A percentile compares a stretch with the other conserved stretches of the same genome.
These are phyloP conservation scores for Fusarium drepaniforme DNA, from an alignment of 2,329 filamentous ascomycete species.

Conservation along the genomic window DNA sequence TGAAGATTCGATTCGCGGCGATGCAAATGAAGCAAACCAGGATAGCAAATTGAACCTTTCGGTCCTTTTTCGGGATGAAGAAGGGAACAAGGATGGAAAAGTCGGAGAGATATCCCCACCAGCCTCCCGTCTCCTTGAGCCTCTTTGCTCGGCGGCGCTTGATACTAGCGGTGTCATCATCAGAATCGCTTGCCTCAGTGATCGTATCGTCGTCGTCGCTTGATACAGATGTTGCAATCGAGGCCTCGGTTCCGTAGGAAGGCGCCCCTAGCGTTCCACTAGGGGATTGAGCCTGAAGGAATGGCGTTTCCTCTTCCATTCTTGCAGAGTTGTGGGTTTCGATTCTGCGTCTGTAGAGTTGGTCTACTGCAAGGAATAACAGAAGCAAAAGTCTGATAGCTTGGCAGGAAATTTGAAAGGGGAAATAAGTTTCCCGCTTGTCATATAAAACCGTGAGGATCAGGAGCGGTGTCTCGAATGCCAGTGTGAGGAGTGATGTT, in stretches of 20 bases:
- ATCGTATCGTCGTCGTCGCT: conserved; percentile 1
- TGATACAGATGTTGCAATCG: background rate
- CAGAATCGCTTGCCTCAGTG: conserved; percentile 31
- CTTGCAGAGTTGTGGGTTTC: background rate
- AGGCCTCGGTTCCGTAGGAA: conserved; percentile 29
- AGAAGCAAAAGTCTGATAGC: conserved; percentile 8
- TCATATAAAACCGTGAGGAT: background rate
- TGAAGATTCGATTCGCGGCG: conserved; percentile 40
- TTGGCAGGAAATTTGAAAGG: conserved; percentile 9
- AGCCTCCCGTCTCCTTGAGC: conserved; percentile 47
- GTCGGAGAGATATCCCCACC: conserved; percentile 47
- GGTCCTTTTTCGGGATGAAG: conserved; percentile 47
- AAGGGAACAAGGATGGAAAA: conserved; percentile 48
- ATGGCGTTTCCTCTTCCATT: conserved; percentile 27
- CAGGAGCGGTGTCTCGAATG: conserved; percentile 26
- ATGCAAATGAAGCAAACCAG: conserved; percentile 41
- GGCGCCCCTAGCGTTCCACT: background rate
- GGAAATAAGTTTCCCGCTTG: background rate
- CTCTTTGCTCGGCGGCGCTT: conserved; percentile 44
- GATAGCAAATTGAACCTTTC: conserved; percentile 47
- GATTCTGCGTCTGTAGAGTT: background rate
- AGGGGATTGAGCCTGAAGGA: conserved; percentile 7
- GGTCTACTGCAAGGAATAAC: background rate
- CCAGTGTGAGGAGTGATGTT: conserved; percentile 2
- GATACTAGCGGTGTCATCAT: conserved; percentile 39